phyloP scores from a whole-genome alignment of 2,329 filamentous ascomycete genomes.

The Penicillium freii region DNA sequence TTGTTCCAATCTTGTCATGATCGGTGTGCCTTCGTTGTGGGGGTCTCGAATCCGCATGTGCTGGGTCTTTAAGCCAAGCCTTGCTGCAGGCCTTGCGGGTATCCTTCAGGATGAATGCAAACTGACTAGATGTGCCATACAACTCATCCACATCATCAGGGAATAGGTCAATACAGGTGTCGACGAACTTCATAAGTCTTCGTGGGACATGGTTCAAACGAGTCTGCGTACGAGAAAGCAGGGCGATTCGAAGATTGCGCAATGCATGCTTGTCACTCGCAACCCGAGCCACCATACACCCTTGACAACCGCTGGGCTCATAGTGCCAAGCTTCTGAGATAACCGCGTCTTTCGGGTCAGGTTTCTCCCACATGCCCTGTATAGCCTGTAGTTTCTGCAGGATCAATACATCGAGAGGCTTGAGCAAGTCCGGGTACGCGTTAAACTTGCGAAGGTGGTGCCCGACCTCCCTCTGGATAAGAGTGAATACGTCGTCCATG shows the following conservation, averaged over 20 bases:
- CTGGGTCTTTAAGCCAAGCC: conserved; percentile 4
- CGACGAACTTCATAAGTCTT: conserved; percentile 30
- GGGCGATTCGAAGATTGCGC: conserved; percentile 29
- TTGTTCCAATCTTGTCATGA: background rate
- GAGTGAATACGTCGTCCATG: conserved; percentile 16
- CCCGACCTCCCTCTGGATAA: conserved; percentile 28
- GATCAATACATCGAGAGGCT: conserved; percentile 13
- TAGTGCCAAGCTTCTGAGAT: conserved; percentile 17
- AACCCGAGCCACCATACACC: conserved; percentile 39
- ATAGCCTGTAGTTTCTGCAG: conserved; percentile 26
- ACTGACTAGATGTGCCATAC: conserved; percentile 15
- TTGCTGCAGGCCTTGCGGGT: conserved; percentile 20
- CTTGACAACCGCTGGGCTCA: conserved; percentile 37
- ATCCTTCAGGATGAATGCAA: conserved; percentile 22
- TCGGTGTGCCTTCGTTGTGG: background rate
- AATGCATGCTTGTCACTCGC: conserved; percentile 25
- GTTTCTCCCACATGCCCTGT: conserved; percentile 34
- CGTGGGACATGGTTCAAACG: conserved; percentile 22
- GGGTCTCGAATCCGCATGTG: background rate
- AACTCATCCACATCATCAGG: conserved; percentile 6
- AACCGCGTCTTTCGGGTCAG: background rate
- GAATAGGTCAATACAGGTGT: conserved; percentile 28
- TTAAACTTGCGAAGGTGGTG: conserved; percentile 22
- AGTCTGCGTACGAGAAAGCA: conserved; percentile 34
- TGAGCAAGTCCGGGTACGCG: conserved; percentile 16